Evolutionary conservation across 2,329 filamentous ascomycete genomes (phyloP), one percentile per base, ranked within the genome.

Genomic region (Aspergillus sp.): DNA sequence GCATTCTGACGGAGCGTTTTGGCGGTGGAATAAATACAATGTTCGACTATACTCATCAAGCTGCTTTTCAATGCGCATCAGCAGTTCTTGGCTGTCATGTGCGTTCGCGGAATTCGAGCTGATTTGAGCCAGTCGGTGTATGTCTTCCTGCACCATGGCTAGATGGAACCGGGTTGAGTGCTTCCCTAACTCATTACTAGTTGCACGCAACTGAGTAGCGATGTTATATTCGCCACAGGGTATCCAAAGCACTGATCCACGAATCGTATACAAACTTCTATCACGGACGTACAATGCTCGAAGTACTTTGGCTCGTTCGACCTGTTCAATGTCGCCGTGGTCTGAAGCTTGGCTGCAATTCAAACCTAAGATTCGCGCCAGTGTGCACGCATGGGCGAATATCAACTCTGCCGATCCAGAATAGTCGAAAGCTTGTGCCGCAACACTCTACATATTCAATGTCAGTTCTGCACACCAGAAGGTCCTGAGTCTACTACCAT

Each of bases 371-470:
- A 19, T 50, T 5, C 57, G 41, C 6, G 57, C 57, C 27, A 59
- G n/a, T 32, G 54, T 53, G 17, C 57, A 59, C 3, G 57, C 57
- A 54, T 59, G 51, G 30, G 51, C 57, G 23, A 59, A 59, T 8
- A 59, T 59, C 11, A 59, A 30, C n/a, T 59, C 57, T 15, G 57
- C 42, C 57, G 51, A 59, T 30, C 51, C 57, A 5, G 42, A 51
- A 13, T 51, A 42, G n/a, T 54, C 51, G 6, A 59, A 50, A 10
- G 32, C 32, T 21, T 59, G 57, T 8, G 57, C 57, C 7, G 57
- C 57, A 6, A 59, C 50, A 38, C 57, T 59, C 57, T 59, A 19
- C 13, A n/a, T 8, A 13, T 36, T 11, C 32, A 36, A 13, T 36
- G 32, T 36, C 32, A 36, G 32, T 11, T 5, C 11, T 11, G 11